phyloP scores from a whole-genome alignment of 2,329 filamentous ascomycete species.

The Emergomyces pasteurianus region DNA sequence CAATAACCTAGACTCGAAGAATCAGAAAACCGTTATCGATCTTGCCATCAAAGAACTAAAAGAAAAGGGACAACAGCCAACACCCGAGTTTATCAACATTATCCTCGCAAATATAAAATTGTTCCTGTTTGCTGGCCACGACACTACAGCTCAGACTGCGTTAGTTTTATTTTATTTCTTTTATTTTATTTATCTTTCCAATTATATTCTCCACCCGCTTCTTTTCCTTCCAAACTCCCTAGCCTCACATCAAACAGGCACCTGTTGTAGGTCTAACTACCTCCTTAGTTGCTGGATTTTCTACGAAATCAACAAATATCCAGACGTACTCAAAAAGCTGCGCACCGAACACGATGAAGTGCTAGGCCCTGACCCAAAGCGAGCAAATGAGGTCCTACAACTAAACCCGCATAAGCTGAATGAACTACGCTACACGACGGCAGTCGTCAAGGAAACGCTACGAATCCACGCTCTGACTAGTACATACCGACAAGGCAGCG shows the following conservation, averaged over 20 bases:
- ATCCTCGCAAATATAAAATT: not conserved
- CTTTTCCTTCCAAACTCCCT: not conserved
- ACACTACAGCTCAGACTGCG: not conserved
- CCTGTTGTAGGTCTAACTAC: not conserved
- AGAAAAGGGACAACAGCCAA: not conserved
- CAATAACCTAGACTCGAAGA: not conserved
- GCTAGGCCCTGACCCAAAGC: conserved; percentile 34
- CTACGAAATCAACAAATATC: conserved; percentile 12
- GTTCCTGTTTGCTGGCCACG: not conserved
- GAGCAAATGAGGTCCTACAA: conserved; percentile 27
- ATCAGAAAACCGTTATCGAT: not conserved
- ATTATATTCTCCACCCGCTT: too few relatives aligned
- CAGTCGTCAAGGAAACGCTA: conserved; percentile 44
- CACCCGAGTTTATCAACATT: not conserved
- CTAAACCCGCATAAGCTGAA: conserved; percentile 37
- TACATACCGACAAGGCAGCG: not conserved
- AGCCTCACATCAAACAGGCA: not conserved
- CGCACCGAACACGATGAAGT: conserved; percentile 42
- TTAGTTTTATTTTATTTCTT: not conserved
- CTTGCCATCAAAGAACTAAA: conserved; percentile 4
- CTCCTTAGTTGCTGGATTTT: not conserved
- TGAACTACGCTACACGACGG: conserved; percentile 40
- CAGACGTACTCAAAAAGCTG: conserved; percentile 24
- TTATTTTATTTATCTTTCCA: too few relatives aligned
- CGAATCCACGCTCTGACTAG: conserved; percentile 37